Base-by-base conservation (phyloP, 768 basidiomycete genomes). In the Lyophyllum decastes region DNA sequence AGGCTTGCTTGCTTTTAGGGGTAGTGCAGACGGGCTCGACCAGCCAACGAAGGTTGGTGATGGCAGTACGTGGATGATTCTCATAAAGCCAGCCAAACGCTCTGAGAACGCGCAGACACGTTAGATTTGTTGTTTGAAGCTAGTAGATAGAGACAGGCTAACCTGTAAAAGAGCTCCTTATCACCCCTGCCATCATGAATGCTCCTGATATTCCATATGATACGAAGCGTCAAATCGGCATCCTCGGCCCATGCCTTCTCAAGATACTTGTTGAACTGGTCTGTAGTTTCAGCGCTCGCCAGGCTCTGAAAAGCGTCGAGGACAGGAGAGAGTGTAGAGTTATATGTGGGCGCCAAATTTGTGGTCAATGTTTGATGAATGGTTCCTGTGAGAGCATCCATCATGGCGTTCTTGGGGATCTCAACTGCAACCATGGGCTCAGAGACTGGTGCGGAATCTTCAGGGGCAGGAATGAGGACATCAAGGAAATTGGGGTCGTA, bases 111-210 rank as follows among this genome's bases (percentile, higher is more conserved):
- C 24, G 34, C 17, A 25, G 34, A 30, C 30, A 21, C 52, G 41
- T 51, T 43, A 22, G 25, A 17, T 21, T 50, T 14, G 17, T 3
- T 9, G 12, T 2, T 19, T 24, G 14, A 40, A 40, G 53, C 0
- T n/a, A n/a, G n/a, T n/a, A n/a, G 45, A 35, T 47, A 27, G 24
- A n/a, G 16, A 24, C 33, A 38, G n/a, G n/a, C 35, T 52, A 35
- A 82, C 81, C 69, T 73, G 67, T 88, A 89, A 64, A 90, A 90
- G 0, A 71, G 68, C 55, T 85, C 82, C 59, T 79, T 84, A 46
- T 84, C 82, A 6, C 77, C 72, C 63, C 86, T 87, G 0, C 89
- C 88, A 43, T 90, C 85, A 55, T 87, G 86, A 27, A 92, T 89
- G 35, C 85, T 88, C 27, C 88, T 70, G 47, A 81, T 64, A 56